A percentile compares a stretch with the other conserved stretches of the same genome.
Conservation (phyloP, 345 rosid species). For the Melaleuca quinquenervia region DNA sequence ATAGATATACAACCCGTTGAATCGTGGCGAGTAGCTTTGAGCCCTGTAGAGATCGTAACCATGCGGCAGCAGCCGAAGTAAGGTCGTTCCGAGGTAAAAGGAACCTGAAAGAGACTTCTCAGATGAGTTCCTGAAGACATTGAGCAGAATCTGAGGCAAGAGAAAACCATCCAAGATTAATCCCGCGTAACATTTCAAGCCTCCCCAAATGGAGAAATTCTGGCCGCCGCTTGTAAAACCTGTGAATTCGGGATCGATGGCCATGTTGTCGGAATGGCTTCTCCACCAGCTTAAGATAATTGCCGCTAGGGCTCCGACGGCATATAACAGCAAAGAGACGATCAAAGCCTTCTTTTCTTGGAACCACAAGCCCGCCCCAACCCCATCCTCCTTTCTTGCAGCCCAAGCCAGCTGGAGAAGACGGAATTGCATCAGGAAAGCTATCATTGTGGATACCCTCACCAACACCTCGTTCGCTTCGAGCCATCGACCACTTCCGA, state of each 20-base stretch:
- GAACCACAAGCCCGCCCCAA: slow-evolving; percentile 13
- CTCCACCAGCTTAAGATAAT: slow-evolving; percentile 3
- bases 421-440: slow-evolving; percentile 29
- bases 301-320: slow-evolving; percentile 23
- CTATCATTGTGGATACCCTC: slow-evolving; percentile 33
- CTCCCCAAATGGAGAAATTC: slow-evolving; percentile 8
- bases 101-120: slow-evolving; percentile 18
- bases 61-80: slow-evolving; percentile 31
- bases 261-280: neutral
- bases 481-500: slow-evolving; percentile 24
- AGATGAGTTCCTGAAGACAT: slow-evolving; percentile 19
- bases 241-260: neutral
- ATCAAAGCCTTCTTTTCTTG: slow-evolving; percentile 31
- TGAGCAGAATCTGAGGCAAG: slow-evolving; percentile 39
- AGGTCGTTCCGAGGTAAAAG: slow-evolving; percentile 26
- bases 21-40: neutral
- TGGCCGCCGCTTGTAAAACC: neutral
- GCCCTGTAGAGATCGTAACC: slow-evolving; percentile 38
- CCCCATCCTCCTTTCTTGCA: slow-evolving; percentile 9
- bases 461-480: slow-evolving; percentile 30
- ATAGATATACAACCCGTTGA: slow-evolving; percentile 22
- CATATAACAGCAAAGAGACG: slow-evolving; percentile 17
- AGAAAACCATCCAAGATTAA: slow-evolving; percentile 36
- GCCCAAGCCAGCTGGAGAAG: slow-evolving; percentile 35
- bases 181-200: slow-evolving; percentile 29